A percentile compares a stretch with the other conserved stretches of the same genome.
phyloP scores from a whole-genome alignment of 225 moss, liverwort and hornwort genomes.

The Sphagnum contortum region DNA sequence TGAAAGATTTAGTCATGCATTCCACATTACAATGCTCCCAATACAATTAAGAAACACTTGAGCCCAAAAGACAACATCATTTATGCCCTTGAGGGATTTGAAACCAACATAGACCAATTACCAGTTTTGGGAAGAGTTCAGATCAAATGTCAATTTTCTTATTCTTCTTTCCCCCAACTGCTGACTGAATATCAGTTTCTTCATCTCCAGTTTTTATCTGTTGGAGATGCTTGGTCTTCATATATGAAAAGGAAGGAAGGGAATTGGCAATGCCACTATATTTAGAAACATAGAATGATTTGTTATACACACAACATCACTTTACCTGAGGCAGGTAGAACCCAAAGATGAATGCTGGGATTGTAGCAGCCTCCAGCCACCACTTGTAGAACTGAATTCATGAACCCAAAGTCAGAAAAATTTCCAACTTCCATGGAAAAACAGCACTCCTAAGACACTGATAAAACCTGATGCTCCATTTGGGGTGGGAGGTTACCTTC shows the following conservation, averaged over 20 bases:
- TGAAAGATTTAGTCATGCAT: slow-evolving; percentile 1
- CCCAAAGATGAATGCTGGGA: slow-evolving; percentile 84
- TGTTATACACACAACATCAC: background rate
- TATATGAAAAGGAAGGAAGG: too few species aligned
- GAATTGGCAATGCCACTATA: too few species aligned
- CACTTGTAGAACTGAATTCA: slow-evolving; percentile 85
- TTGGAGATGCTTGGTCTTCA: too few species aligned
- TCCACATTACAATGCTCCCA: too few species aligned
- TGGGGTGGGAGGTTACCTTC: slow-evolving; percentile 39
- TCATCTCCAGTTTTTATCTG: too few species aligned
- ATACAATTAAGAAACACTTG: background rate
- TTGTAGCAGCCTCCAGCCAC: slow-evolving; percentile 95
- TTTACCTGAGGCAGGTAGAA: slow-evolving; percentile 94
- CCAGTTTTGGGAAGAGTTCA: too few species aligned
- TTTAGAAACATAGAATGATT: too few species aligned
- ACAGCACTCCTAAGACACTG: background rate
- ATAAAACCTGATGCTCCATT: too few species aligned
- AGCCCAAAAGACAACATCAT: background rate
- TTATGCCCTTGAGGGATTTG: background rate
- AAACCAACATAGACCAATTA: too few species aligned
- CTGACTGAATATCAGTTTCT: too few species aligned
- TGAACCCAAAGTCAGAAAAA: background rate
- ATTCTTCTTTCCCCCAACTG: too few species aligned
- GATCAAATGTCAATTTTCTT: too few species aligned
- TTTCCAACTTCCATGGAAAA: background rate